phyloP scores from a whole-genome alignment of 2,329 filamentous ascomycete species.

The Aspergillus novoparasiticus region DNA sequence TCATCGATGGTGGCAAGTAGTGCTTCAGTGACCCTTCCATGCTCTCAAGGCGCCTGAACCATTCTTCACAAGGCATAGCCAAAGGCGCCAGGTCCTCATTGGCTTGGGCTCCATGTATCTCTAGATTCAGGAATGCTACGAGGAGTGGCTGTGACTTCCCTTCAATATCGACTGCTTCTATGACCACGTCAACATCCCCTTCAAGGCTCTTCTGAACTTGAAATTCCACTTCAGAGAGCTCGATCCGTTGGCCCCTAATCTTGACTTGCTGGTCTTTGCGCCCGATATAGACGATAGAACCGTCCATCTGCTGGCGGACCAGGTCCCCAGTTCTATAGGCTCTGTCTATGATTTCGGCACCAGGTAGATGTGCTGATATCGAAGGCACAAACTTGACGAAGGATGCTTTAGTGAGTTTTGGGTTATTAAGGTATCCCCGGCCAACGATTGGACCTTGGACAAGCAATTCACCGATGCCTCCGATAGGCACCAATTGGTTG shows the following conservation, averaged over 20 bases:
- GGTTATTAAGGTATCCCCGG: slow-evolving; percentile 35
- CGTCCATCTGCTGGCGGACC: slow-evolving; percentile 19
- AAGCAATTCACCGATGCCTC: slow-evolving; percentile 25
- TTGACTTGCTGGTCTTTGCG: slow-evolving; percentile 24
- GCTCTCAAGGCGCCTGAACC: too few relatives aligned
- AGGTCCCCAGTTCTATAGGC: slow-evolving; percentile 25
- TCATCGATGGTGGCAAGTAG: neutral
- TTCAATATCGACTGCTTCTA: too few relatives aligned
- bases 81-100: too few relatives aligned
- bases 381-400: slow-evolving; percentile 18
- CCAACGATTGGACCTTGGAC: slow-evolving; percentile 36
- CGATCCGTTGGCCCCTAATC: slow-evolving; percentile 25
- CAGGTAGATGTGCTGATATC: slow-evolving; percentile 5
- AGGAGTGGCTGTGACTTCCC: too few relatives aligned
- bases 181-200: too few relatives aligned
- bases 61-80: too few relatives aligned
- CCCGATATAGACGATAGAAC: slow-evolving; percentile 19
- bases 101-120: too few relatives aligned
- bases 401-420: slow-evolving; percentile 29
- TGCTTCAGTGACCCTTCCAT: too few relatives aligned
- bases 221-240: slow-evolving; percentile 22
- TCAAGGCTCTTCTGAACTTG: neutral
- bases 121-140: too few relatives aligned
- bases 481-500: slow-evolving; percentile 17
- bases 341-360: too few relatives aligned